These are phyloP conservation scores for Orbilia javanica DNA, from an alignment of 2,329 filamentous ascomycete genomes.

Conservation along the genomic window DNA sequence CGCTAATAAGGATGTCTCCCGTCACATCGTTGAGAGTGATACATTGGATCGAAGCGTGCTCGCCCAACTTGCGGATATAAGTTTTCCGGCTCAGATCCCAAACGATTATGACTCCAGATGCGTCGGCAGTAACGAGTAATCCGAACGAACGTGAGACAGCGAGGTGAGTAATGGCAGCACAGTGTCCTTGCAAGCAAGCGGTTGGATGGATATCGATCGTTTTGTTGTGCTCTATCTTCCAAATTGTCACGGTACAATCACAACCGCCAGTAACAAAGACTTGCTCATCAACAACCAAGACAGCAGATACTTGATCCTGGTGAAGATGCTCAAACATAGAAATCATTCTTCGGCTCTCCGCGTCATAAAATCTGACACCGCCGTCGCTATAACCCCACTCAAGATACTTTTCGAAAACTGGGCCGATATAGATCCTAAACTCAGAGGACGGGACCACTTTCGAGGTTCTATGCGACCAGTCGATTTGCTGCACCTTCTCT, in stretches of 20 bases:
- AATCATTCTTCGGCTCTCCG: slow-evolving; percentile 83
- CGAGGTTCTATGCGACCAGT: slow-evolving; percentile 83
- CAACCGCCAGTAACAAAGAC: slow-evolving; percentile 86
- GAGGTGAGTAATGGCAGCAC: slow-evolving; percentile 82
- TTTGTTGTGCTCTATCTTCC: slow-evolving; percentile 76
- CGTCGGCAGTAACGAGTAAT: slow-evolving; percentile 84
- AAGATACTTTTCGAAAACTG: slow-evolving; percentile 87
- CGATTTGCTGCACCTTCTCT: slow-evolving; percentile 83
- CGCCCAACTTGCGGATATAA: slow-evolving; percentile 81
- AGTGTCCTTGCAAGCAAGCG: slow-evolving; percentile 89
- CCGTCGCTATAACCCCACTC: slow-evolving; percentile 97
- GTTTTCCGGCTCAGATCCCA: slow-evolving; percentile 95
- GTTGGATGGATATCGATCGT: slow-evolving; percentile 82
- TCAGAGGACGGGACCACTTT: slow-evolving; percentile 85
- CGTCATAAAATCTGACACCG: slow-evolving; percentile 89
- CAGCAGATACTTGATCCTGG: slow-evolving; percentile 85
- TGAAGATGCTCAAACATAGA: slow-evolving; percentile 95
- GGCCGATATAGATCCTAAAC: slow-evolving; percentile 87
- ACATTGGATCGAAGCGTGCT: slow-evolving; percentile 71
- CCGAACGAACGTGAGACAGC: slow-evolving; percentile 90
- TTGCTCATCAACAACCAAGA: slow-evolving; percentile 87
- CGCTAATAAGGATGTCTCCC: slow-evolving; percentile 88
- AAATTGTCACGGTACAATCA: slow-evolving; percentile 90
- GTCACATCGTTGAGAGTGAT: slow-evolving; percentile 90
- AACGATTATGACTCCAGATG: slow-evolving; percentile 84